Base-by-base conservation (phyloP, 305 asterid genomes). In the Fraxinus sp. region DNA sequence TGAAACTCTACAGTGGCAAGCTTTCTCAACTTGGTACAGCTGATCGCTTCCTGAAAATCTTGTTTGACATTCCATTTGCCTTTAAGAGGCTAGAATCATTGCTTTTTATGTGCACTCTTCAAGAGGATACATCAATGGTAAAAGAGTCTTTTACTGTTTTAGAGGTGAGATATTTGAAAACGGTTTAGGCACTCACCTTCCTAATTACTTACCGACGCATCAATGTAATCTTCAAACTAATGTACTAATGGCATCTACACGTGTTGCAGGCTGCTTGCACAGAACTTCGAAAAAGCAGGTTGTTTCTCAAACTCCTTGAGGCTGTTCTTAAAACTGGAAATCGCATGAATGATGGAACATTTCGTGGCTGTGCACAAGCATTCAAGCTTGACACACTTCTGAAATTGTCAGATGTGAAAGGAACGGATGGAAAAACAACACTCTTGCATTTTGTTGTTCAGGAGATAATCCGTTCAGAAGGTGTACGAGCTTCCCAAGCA, bases 301-400 rank as follows among this genome's bases (percentile, higher is more conserved):
- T 95, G 79, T 95, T 95, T 87, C 93, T 92, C 84, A 95, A 94
- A 88, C 97, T 95, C 62, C 97, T 95, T 0, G 98, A 95, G 86
- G 99, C 99, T 62, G 97, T 95, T 81, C 91, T 95, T 2, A 95
- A 95, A 90, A 94, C 99, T 0, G 99, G 98, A 26, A 95, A 95
- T 77, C 98, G 99, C 62, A 94, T 95, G 99, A 95, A 95, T 3
- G 88, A 87, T 57, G 99, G 99, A 33, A 95, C 99, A 3, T 95
- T 88, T 87, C 98, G 94, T 35, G 99, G 99, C 5, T 90, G 95
- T 44, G 99, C 99, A 83, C 93, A 93, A 79, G 98, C 99, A 41
- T 95, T 95, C 82, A 95, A 94, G 87, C 99, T 95, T 18, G 98
- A 93, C 84, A 95, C 99, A 0, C 96, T 95, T 75, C 84, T 95